These are phyloP conservation scores for Exophiala dermatitidis DNA, from an alignment of 2,329 filamentous ascomycete genomes.

Conservation along the genomic window DNA sequence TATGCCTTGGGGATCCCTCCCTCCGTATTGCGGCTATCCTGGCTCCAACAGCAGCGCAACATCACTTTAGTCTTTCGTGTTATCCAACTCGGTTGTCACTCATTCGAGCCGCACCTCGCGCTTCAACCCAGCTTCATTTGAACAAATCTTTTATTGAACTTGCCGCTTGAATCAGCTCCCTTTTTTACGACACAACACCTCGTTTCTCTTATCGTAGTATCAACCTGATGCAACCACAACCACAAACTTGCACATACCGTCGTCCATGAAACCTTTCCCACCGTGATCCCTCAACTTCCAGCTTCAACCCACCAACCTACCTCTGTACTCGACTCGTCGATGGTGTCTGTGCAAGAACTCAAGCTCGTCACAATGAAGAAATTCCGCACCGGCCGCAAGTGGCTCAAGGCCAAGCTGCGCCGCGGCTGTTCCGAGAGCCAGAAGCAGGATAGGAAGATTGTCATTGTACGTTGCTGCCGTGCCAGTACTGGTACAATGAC, in stretches of 20 bases:
- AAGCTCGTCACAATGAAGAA: conserved; percentile 11
- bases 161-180: no score
- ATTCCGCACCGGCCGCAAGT: conserved; percentile 11
- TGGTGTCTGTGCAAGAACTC: conserved; percentile 5
- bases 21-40: background rate
- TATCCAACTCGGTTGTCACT: conserved; percentile 6
- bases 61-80: background rate
- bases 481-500: background rate
- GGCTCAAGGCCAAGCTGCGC: conserved; percentile 10
- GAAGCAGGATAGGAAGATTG: conserved; percentile 5
- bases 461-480: conserved; percentile 11
- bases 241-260: background rate
- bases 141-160: background rate
- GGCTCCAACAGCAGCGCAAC: no score
- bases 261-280: background rate
- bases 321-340: background rate
- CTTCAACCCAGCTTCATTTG: no score
- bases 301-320: background rate
- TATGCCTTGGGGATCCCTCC: background rate
- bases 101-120: background rate
- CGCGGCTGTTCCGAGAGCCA: background rate
- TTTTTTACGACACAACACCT: no score
- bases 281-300: background rate
- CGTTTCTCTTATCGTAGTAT: background rate
- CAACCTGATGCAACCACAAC: background rate